Percentiles rank a stretch among this genome's conserved stretches.
Conservation (phyloP, 345 rosid species). For the Kernera saxatilis region DNA sequence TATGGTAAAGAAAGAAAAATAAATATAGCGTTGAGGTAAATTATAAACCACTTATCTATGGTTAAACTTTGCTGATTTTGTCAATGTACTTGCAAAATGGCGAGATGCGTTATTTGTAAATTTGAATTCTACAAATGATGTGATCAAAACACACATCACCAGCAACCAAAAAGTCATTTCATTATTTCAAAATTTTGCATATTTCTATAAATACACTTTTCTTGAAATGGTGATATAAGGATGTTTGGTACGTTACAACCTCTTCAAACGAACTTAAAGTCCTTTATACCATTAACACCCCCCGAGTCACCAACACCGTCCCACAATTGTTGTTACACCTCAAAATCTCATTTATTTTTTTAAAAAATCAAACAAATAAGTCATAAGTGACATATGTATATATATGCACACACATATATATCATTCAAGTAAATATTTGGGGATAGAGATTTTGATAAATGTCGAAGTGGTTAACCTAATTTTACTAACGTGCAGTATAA, state of each 20-base stretch:
- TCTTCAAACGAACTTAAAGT: not conserved
- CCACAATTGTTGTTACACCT: not conserved
- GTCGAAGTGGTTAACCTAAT: constrained; percentile 8
- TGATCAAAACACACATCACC: not conserved
- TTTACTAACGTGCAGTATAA: not conserved
- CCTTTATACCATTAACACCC: not conserved
- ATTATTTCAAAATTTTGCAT: not conserved
- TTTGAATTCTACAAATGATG: not conserved
- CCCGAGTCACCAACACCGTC: not conserved
- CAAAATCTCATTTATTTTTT: not conserved
- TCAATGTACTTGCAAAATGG: not conserved
- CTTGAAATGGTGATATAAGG: not conserved
- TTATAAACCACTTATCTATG: not conserved
- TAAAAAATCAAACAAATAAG: not conserved
- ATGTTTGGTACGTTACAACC: constrained; percentile 16
- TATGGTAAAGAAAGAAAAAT: not conserved
- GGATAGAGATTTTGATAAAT: not conserved
- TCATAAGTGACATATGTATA: not conserved
- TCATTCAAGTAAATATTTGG: not conserved
- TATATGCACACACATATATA: not conserved
- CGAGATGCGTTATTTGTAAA: not conserved
- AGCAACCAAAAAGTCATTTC: not conserved
- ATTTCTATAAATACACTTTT: not conserved
- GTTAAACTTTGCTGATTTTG: not conserved
- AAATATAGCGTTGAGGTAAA: not conserved